Base-by-base conservation (phyloP, 1,139 yeast genomes). In the Yamadazyma spencermartinsiae region DNA sequence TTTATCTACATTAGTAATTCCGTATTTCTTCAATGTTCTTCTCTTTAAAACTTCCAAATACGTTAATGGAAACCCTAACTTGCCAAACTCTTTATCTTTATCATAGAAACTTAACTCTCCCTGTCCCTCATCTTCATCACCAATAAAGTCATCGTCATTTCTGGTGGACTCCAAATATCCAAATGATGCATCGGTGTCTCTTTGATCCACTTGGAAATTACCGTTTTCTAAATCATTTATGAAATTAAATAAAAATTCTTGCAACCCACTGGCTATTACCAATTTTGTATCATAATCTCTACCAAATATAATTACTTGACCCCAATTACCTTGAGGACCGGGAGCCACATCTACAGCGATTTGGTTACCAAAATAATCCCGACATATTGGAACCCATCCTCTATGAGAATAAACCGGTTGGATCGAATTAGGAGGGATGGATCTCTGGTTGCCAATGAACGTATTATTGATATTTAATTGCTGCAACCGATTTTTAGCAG, bases 291-390 rank as follows among this genome's bases (percentile, higher is more conserved):
- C 85, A 51, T 64, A 79, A 48, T 80, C 86, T 50, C 84, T 72
- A 13, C 86, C 86, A 55, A 75, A 80, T 31, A 79, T 58, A 41
- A 80, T 80, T 13, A 80, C 62, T 57, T 80, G 86, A 17, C 86
- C 86, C 74, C 79, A 71, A 45, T 58, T 59, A 33, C 86, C 86
- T 24, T 60, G 63, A 18, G 81, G 76, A 3, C 83, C 84, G 0
- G 86, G 86, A 2, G 79, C 73, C 38, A 80, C 63, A 58, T 80
- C 86, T 33, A 80, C 52, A 2, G 83, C 86, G 42, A 80, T 63
- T 56, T 79, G 78, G 52, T 80, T 80, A 30, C 86, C 86, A 40
- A 64, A 71, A 38, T 66, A 70, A 55, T 80, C 86, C 49, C 72
- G 76, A 20, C 75, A 70, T 39, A 80, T 56, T 8, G 84, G 82